These are phyloP conservation scores for Chrysosporium keratinophilum DNA, from an alignment of 2,329 filamentous ascomycete species.

Conservation along the genomic window DNA sequence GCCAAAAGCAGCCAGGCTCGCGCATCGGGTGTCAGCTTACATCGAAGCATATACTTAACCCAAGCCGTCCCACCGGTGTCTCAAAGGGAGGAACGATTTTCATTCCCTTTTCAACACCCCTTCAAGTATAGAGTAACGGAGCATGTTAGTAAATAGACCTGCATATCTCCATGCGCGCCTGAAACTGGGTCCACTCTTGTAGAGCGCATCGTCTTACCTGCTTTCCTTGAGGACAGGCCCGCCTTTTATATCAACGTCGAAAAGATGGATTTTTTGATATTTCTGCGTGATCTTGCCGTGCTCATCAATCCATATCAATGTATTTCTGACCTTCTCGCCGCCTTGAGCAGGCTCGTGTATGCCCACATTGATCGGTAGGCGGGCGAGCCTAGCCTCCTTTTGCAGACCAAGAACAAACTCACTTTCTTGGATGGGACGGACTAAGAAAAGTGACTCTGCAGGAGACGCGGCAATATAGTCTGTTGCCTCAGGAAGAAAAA, in stretches of 20 bases:
- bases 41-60: slow-evolving; percentile 82
- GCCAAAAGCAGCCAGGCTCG: background rate
- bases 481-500: slow-evolving; percentile 85
- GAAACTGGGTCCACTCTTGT: background rate
- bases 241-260: slow-evolving; percentile 57
- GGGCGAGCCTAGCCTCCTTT: slow-evolving; percentile 52
- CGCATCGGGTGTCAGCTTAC: slow-evolving; percentile 26
- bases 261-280: slow-evolving; percentile 88
- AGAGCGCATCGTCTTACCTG: slow-evolving; percentile 27
- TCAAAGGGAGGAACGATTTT: slow-evolving; percentile 58
- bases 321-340: slow-evolving; percentile 50
- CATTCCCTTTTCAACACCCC: slow-evolving; percentile 57
- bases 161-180: background rate
- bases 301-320: slow-evolving; percentile 56
- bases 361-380: slow-evolving; percentile 70
- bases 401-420: slow-evolving; percentile 69
- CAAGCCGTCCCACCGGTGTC: slow-evolving; percentile 64
- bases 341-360: slow-evolving; percentile 62
- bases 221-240: slow-evolving; percentile 54
- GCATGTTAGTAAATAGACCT: background rate
- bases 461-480: slow-evolving; percentile 72
- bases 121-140: slow-evolving; percentile 13
- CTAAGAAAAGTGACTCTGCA: slow-evolving; percentile 60
- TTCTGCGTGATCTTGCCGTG: slow-evolving; percentile 48
- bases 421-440: slow-evolving; percentile 53